These are phyloP conservation scores for Sorghum bicolor DNA, from an alignment of 176 grass and related monocot species.

Conservation along the genomic window Sorghum_bicolor_NCBIv3 NC_012873.2:2909001-2909500, in stretches of 20 bases:
- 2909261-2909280: background rate
- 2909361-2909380: background rate
- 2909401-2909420: no score
- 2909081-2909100: background rate
- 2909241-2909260: background rate
- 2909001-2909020: slow-evolving; percentile 13
- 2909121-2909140: background rate
- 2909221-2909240: background rate
- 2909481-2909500: background rate
- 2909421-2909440: background rate
- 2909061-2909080: background rate
- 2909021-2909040: slow-evolving; percentile 11
- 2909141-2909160: no score
- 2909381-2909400: background rate
- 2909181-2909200: no score
- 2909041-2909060: background rate
- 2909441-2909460: background rate
- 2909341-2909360: no score
- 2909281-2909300: background rate
- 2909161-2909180: background rate
- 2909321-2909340: no score
- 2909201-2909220: background rate
- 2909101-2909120: background rate
- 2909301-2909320: background rate
- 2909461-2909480: background rate